Evolutionary conservation across 305 asterid genomes (phyloP).

Genomic region (Ilex paraguariensis): DNA sequence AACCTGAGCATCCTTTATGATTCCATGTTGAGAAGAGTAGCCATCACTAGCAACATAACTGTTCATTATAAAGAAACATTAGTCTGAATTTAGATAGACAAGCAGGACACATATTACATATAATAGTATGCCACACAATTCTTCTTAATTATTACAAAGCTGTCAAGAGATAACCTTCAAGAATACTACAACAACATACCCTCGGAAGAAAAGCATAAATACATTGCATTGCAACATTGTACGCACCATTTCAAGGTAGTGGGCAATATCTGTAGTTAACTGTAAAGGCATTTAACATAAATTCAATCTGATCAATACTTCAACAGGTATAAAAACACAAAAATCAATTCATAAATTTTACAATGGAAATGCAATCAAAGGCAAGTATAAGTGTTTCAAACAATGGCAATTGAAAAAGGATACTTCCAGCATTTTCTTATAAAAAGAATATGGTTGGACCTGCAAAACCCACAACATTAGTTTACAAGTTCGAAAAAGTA

Average conservation of each 20-base stretch:
- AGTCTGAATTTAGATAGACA: constrained; percentile 7
- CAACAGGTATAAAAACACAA: constrained; percentile 1
- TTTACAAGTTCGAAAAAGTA: too few species aligned
- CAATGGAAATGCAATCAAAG: too few species aligned
- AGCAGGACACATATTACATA: constrained; percentile 10
- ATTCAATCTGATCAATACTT: constrained; percentile 4
- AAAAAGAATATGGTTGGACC: too few species aligned
- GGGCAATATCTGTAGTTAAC: constrained; percentile 74
- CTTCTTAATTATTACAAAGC: not conserved
- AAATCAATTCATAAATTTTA: too few species aligned
- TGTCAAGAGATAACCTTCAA: not conserved
- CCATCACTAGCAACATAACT: constrained; percentile 99
- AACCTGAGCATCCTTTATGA: constrained; percentile 94
- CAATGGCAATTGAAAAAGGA: too few species aligned
- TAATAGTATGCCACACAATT: not conserved
- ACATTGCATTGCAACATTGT: constrained; percentile 91
- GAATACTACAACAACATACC: constrained; percentile 35
- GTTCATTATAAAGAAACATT: constrained; percentile 20
- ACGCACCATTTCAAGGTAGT: constrained; percentile 95
- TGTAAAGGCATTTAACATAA: constrained; percentile 49
- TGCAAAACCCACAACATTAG: too few species aligned
- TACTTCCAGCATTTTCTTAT: too few species aligned
- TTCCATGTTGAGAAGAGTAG: constrained; percentile 90
- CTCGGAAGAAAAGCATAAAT: constrained; percentile 97
- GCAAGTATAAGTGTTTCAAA: too few species aligned